phyloP scores from a whole-genome alignment of 306 rosid genomes.

The Lotus japonicus region DNA sequence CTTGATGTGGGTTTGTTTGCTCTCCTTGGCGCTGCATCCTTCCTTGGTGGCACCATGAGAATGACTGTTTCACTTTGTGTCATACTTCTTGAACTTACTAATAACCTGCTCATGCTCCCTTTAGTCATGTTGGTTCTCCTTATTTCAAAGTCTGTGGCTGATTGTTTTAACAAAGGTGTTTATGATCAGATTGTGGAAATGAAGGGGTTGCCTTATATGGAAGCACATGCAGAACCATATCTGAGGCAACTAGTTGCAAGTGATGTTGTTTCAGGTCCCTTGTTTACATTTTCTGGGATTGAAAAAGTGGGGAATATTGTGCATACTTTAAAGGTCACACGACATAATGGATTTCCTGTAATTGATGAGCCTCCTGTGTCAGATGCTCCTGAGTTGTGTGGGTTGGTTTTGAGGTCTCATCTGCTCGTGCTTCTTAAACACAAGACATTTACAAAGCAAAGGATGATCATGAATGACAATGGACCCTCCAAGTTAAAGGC shows the following conservation, averaged over 20 bases:
- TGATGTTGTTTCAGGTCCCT: slow-evolving; percentile 71
- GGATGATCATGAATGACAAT: background rate
- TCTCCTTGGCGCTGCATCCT: slow-evolving; percentile 83
- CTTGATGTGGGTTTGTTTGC: slow-evolving; percentile 64
- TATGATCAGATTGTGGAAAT: slow-evolving; percentile 69
- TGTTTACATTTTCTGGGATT: slow-evolving; percentile 54
- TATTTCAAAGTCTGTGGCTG: slow-evolving; percentile 67
- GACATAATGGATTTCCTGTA: slow-evolving; percentile 75
- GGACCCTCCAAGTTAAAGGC: slow-evolving; percentile 37
- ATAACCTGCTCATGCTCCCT: slow-evolving; percentile 68
- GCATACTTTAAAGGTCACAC: slow-evolving; percentile 37
- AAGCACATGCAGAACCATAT: slow-evolving; percentile 71
- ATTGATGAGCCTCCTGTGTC: slow-evolving; percentile 69
- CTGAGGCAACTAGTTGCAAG: slow-evolving; percentile 62
- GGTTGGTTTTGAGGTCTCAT: slow-evolving; percentile 75
- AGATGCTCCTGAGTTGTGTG: slow-evolving; percentile 50
- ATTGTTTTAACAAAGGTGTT: slow-evolving; percentile 65
- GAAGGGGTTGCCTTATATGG: slow-evolving; percentile 72
- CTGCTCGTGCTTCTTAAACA: slow-evolving; percentile 60
- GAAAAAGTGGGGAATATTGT: slow-evolving; percentile 65
- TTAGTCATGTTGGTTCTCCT: slow-evolving; percentile 73
- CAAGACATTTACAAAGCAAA: slow-evolving; percentile 36
- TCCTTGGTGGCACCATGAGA: slow-evolving; percentile 94
- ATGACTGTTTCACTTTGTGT: slow-evolving; percentile 82
- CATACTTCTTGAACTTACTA: slow-evolving; percentile 85